Conservation (phyloP, 1,284 basidiomycete genomes). For the Vanrija humicola region DNA sequence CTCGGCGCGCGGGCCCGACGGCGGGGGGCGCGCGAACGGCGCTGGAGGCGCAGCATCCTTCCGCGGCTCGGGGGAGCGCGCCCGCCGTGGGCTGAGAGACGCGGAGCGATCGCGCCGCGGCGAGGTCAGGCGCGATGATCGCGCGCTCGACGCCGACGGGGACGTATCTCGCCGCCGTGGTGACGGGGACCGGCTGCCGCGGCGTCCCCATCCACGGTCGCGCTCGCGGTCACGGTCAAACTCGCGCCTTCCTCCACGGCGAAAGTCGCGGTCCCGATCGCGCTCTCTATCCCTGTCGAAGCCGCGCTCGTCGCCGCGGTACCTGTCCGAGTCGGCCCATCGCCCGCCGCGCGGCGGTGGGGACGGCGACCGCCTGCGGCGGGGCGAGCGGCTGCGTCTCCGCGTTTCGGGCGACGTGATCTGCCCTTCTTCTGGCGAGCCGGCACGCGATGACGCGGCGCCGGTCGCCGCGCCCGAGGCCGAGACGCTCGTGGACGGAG, state of each 20-base stretch:
- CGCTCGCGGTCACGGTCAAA: slow-evolving; percentile 2
- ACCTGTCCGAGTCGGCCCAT: slow-evolving; percentile 2
- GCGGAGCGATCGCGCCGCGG: not conserved
- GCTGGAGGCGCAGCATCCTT: not conserved
- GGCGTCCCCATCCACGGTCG: slow-evolving; percentile 9
- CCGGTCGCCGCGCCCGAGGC: slow-evolving; percentile 2
- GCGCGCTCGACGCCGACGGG: not conserved
- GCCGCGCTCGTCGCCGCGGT: slow-evolving; percentile 5
- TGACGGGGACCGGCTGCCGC: not conserved
- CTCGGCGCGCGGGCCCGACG: slow-evolving; percentile 18
- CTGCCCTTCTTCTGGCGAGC: slow-evolving; percentile 42
- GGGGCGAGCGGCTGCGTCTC: slow-evolving; percentile 2
- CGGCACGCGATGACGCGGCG: slow-evolving; percentile 15
- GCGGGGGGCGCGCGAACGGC: slow-evolving; percentile 10
- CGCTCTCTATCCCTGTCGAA: not conserved
- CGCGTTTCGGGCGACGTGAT: slow-evolving; percentile 28
- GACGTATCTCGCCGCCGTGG: not conserved
- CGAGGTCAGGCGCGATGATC: not conserved
- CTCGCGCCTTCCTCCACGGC: not conserved
- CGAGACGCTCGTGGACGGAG: not conserved
- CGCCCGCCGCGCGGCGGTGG: not conserved
- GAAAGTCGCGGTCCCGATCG: slow-evolving; percentile 1
- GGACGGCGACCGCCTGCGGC: not conserved
- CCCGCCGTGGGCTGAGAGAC: not conserved
- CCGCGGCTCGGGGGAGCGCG: not conserved